Conservation (phyloP, 164 flowering plant genomes). For the Umbellularia californica region DNA sequence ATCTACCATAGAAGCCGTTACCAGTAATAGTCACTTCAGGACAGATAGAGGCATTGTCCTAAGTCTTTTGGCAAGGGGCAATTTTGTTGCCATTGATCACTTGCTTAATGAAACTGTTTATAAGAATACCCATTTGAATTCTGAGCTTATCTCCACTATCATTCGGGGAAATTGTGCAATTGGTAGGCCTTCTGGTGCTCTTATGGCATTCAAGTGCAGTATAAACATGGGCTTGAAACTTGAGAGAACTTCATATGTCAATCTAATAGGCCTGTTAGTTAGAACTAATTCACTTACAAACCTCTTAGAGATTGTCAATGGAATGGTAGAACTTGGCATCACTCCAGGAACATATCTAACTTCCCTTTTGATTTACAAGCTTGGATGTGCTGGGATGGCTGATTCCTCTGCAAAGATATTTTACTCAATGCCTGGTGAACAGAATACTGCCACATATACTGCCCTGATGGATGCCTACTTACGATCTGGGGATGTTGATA, state of each 20-base stretch:
- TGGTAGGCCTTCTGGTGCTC: constrained; percentile 44
- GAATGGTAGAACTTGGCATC: constrained; percentile 46
- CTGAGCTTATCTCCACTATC: constrained; percentile 38
- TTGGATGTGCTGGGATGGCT: constrained; percentile 46
- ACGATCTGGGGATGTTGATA: constrained; percentile 45
- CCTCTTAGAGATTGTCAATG: constrained; percentile 44
- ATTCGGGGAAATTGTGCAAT: constrained; percentile 41
- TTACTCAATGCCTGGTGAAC: constrained; percentile 44
- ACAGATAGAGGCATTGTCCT: constrained; percentile 41
- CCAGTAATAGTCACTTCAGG: constrained; percentile 4
- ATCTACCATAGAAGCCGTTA: constrained; percentile 1
- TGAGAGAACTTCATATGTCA: constrained; percentile 47
- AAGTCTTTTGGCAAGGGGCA: constrained; percentile 39
- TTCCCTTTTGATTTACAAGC: constrained; percentile 53
- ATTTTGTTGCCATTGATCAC: constrained; percentile 50
- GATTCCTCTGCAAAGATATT: constrained; percentile 49
- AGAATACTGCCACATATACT: constrained; percentile 57
- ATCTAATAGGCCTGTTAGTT: constrained; percentile 49
- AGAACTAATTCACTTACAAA: constrained; percentile 37
- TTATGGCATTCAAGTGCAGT: constrained; percentile 55
- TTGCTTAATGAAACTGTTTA: constrained; percentile 35
- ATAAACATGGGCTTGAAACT: constrained; percentile 35
- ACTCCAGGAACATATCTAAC: constrained; percentile 47
- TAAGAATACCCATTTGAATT: constrained; percentile 32
- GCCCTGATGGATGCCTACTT: constrained; percentile 63